Evolutionary conservation across 805 yeast species (phyloP).

Genomic region (Wickerhamomyces kurtzmanii): DNA sequence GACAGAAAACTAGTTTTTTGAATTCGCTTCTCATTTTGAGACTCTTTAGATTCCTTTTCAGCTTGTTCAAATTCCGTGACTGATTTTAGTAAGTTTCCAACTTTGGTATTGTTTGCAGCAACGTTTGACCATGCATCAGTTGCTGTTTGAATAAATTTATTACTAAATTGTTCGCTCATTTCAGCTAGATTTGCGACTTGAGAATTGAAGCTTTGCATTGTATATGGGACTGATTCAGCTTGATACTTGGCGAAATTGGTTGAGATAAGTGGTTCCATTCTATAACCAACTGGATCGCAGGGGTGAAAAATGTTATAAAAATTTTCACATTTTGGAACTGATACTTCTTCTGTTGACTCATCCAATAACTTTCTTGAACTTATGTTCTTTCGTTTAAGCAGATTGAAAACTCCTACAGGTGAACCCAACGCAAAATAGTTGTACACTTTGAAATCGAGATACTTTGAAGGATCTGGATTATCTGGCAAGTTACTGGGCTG

Average conservation of each 20-base stretch:
- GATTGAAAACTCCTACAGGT: slow-evolving; percentile 80
- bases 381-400: slow-evolving; percentile 59
- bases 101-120: slow-evolving; percentile 1
- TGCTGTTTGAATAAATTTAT: slow-evolving; percentile 6
- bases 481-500: slow-evolving; percentile 25
- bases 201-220: slow-evolving; percentile 24
- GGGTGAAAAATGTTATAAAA: slow-evolving; percentile 82
- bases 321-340: slow-evolving; percentile 48
- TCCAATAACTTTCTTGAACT: slow-evolving; percentile 23
- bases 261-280: slow-evolving; percentile 77
- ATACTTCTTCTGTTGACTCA: slow-evolving; percentile 4
- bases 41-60: slow-evolving; percentile 13
- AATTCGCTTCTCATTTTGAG: too few species aligned
- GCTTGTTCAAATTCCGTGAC: slow-evolving; percentile 1
- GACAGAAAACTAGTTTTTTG: too few species aligned
- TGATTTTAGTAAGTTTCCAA: background rate
- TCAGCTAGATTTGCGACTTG: slow-evolving; percentile 32
- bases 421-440: slow-evolving; percentile 80
- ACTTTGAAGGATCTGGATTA: slow-evolving; percentile 19
- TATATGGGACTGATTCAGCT: slow-evolving; percentile 52
- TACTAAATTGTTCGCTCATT: slow-evolving; percentile 9
- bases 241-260: slow-evolving; percentile 33
- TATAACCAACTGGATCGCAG: slow-evolving; percentile 84
- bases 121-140: slow-evolving; percentile 5
- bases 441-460: slow-evolving; percentile 61